Conservation (phyloP, 768 basidiomycete species). For the Pleurotus pulmonarius region DNA sequence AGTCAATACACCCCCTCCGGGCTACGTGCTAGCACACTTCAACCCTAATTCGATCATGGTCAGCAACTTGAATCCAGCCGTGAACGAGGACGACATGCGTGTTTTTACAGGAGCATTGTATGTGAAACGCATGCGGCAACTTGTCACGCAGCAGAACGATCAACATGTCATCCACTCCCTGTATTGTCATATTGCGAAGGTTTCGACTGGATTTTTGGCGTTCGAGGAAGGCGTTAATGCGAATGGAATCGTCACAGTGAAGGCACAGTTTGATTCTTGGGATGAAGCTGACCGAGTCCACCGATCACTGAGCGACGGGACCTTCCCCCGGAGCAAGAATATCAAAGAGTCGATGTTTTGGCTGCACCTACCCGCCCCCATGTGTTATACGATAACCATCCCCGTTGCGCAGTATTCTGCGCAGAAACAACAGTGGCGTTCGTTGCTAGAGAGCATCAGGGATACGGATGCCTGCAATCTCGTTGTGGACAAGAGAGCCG, state of each 20-base stretch:
- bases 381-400: constrained; percentile 47
- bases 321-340: constrained; percentile 18
- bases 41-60: constrained; percentile 36
- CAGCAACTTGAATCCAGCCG: constrained; percentile 30
- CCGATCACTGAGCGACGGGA: constrained; percentile 28
- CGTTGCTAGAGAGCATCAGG: constrained; percentile 31
- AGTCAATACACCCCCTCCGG: constrained; percentile 35
- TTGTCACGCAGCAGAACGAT: constrained; percentile 14
- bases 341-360: constrained; percentile 30
- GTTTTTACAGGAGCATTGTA: constrained; percentile 23
- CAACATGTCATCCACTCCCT: constrained; percentile 21
- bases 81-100: constrained; percentile 19
- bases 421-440: constrained; percentile 48
- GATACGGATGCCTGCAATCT: constrained; percentile 23
- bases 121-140: constrained; percentile 18
- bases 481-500: no score
- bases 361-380: constrained; percentile 41
- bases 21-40: constrained; percentile 20
- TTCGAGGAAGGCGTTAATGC: constrained; percentile 23
- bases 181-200: constrained; percentile 10
- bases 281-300: constrained; percentile 41
- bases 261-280: constrained; percentile 45
- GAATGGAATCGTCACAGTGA: constrained; percentile 30
- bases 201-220: constrained; percentile 8
- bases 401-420: constrained; percentile 45